A percentile compares a stretch with the other conserved stretches of the same genome.
Conservation (phyloP, 2,329 filamentous ascomycete genomes). For the Cladosporium sp. region DNA sequence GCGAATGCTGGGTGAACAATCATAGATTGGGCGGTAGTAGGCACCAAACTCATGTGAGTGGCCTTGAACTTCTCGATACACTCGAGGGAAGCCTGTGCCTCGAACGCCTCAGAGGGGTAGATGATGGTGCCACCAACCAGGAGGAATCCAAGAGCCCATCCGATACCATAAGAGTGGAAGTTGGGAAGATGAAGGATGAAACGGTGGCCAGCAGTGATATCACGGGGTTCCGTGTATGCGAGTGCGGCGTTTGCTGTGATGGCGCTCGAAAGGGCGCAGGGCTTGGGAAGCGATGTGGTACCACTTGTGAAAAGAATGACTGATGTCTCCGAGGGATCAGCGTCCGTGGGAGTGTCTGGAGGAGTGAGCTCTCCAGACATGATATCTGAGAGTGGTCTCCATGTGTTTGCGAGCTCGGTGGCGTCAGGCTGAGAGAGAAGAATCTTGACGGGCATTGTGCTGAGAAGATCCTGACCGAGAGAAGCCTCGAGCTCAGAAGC, state of each 20-base stretch:
- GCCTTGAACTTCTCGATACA: constrained; percentile 30
- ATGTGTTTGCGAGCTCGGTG: constrained; percentile 18
- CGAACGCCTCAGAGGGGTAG: constrained; percentile 30
- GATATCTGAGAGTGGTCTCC: constrained; percentile 24
- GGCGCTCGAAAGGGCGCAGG: constrained; percentile 39
- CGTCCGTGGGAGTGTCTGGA: constrained; percentile 28
- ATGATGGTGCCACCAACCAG: constrained; percentile 25
- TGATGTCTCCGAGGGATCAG: constrained; percentile 28
- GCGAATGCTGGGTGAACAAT: constrained; percentile 28
- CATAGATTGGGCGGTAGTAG: constrained; percentile 32
- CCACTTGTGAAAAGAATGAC: constrained; percentile 49
- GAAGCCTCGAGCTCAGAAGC: constrained; percentile 27
- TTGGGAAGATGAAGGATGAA: constrained; percentile 29
- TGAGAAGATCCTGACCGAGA: constrained; percentile 22
- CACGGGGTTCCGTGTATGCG: constrained; percentile 25
- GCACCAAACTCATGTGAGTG: constrained; percentile 32
- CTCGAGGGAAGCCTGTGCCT: constrained; percentile 30
- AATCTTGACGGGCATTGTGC: constrained; percentile 23
- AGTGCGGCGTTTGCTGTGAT: constrained; percentile 36
- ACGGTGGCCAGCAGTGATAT: constrained; percentile 25
- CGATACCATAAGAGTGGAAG: constrained; percentile 31
- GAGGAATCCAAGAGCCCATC: constrained; percentile 29
- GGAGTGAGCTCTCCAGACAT: constrained; percentile 30
- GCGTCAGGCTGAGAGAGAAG: constrained; percentile 20
- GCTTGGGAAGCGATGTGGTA: constrained; percentile 48